Evolutionary conservation across 805 yeast genomes (phyloP).

Genomic region (Suhomyces vadensis): DNA sequence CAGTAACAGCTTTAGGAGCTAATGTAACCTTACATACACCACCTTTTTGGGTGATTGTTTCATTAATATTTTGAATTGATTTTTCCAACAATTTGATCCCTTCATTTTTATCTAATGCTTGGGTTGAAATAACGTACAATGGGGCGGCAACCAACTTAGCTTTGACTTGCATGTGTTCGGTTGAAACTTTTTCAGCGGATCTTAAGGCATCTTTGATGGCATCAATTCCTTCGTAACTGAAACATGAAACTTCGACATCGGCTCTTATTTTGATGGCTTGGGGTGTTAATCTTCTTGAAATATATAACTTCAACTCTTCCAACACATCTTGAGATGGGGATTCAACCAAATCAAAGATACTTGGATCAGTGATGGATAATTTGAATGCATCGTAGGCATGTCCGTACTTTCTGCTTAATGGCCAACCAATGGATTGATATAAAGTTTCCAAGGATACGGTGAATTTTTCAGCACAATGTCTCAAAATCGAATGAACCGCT

Average conservation of each 20-base stretch:
- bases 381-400: constrained; percentile 98
- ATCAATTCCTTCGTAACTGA: constrained; percentile 95
- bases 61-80: constrained; percentile 77
- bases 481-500: constrained; percentile 95
- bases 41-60: constrained; percentile 67
- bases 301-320: constrained; percentile 83
- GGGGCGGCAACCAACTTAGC: constrained; percentile 98
- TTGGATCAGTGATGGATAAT: constrained; percentile 87
- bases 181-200: constrained; percentile 81
- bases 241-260: constrained; percentile 97
- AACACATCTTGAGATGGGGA: constrained; percentile 74
- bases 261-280: constrained; percentile 98
- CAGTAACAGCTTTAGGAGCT: constrained; percentile 99
- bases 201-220: constrained; percentile 89
- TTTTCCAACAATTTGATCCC: constrained; percentile 78
- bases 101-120: constrained; percentile 85
- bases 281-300: constrained; percentile 92
- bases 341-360: constrained; percentile 77
- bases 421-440: constrained; percentile 95
- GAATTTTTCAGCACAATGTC: constrained; percentile 98
- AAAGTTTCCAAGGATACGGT: constrained; percentile 81
- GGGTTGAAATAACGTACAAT: constrained; percentile 87
- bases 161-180: constrained; percentile 84
- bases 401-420: constrained; percentile 90
- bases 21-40: constrained; percentile 91